Conservation (phyloP, 2,329 filamentous ascomycete species). For the Hymenoscyphus fraxineus region DNA sequence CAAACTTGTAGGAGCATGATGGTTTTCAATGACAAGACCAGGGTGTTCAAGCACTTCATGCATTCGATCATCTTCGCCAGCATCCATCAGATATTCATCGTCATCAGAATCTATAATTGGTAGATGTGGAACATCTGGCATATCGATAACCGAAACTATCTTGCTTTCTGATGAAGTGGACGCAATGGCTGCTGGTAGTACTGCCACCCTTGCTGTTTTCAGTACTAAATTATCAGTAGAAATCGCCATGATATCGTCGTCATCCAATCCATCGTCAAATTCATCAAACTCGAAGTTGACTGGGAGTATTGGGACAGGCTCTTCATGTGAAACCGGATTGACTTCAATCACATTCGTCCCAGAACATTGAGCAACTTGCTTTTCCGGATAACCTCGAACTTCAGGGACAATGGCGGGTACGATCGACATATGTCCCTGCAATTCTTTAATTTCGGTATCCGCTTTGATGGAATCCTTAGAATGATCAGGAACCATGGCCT, state of each 20-base stretch:
- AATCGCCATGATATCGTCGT: slow-evolving; percentile 27
- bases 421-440: background rate
- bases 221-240: slow-evolving; percentile 11
- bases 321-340: background rate
- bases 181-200: background rate
- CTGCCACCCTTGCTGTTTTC: background rate
- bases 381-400: background rate
- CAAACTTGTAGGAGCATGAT: slow-evolving; percentile 23
- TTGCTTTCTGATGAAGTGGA: background rate
- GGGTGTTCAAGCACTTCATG: slow-evolving; percentile 20
- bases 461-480: background rate
- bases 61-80: slow-evolving; percentile 28
- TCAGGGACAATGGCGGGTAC: background rate
- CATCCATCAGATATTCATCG: slow-evolving; percentile 5
- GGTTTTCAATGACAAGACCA: slow-evolving; percentile 19
- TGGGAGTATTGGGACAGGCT: background rate
- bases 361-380: background rate
- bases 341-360: background rate
- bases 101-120: background rate
- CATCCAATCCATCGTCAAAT: slow-evolving; percentile 28
- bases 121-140: background rate
- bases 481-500: slow-evolving; percentile 2
- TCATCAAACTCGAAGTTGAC: slow-evolving; percentile 17
- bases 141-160: too few species aligned
- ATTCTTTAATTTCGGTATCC: background rate